phyloP scores from a whole-genome alignment of 495 filamentous ascomycete species.

The Letharia lupina region DNA sequence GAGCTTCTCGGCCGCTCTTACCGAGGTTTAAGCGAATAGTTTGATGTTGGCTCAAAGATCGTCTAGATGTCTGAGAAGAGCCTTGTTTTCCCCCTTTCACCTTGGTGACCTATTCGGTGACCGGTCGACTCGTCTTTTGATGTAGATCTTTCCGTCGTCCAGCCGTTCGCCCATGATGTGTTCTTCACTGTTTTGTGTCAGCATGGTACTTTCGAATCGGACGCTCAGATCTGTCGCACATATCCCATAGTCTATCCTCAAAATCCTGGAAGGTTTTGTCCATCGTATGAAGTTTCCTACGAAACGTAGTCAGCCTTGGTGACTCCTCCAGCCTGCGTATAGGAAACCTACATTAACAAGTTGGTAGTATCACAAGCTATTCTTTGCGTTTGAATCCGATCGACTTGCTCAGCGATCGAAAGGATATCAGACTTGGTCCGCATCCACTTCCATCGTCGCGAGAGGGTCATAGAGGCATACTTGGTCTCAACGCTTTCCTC shows the following conservation, averaged over 20 bases:
- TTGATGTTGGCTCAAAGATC: neutral
- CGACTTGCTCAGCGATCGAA: slow-evolving; percentile 22
- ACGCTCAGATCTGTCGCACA: neutral
- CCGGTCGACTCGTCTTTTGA: slow-evolving; percentile 19
- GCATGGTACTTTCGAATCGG: neutral
- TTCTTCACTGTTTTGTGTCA: slow-evolving; percentile 16
- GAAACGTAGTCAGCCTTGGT: neutral
- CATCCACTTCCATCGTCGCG: slow-evolving; percentile 23
- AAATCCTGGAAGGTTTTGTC: slow-evolving; percentile 23
- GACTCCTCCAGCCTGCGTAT: neutral
- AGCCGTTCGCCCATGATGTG: slow-evolving; percentile 23
- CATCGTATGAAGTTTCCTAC: slow-evolving; percentile 21
- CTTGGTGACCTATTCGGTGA: slow-evolving; percentile 5
- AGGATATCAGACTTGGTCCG: slow-evolving; percentile 22
- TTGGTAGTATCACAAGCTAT: slow-evolving; percentile 23
- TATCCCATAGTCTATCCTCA: slow-evolving; percentile 24
- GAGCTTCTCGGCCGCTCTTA: neutral
- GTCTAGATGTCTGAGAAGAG: neutral
- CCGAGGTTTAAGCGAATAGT: neutral
- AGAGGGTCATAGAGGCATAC: slow-evolving; percentile 22
- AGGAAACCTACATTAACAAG: slow-evolving; percentile 17
- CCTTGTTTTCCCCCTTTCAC: neutral
- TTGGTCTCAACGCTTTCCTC: slow-evolving; percentile 13
- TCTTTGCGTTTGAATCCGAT: slow-evolving; percentile 25
- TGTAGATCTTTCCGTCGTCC: slow-evolving; percentile 25